Percentiles rank a stretch among this genome's conserved stretches.
Conservation (phyloP, 2,329 filamentous ascomycete species). For the Fusarium mangiferae region DNA sequence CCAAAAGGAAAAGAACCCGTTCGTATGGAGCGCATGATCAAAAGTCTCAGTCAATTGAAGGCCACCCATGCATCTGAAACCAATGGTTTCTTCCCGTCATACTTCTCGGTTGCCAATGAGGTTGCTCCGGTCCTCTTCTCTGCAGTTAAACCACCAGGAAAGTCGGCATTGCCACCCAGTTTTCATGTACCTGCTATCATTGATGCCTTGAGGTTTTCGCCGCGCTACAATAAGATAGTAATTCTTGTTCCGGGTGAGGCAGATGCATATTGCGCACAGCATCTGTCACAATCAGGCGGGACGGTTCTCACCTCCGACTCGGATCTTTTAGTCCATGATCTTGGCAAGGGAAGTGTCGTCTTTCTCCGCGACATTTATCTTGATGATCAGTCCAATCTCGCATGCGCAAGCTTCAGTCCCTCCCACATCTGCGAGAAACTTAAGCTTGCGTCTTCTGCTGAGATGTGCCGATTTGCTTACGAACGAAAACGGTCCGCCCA, state of each 20-base stretch:
- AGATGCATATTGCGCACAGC: slow-evolving; percentile 79
- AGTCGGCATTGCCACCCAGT: slow-evolving; percentile 61
- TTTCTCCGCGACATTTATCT: slow-evolving; percentile 74
- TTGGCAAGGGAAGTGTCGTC: slow-evolving; percentile 72
- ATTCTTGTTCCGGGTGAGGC: slow-evolving; percentile 84
- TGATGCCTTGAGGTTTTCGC: slow-evolving; percentile 69
- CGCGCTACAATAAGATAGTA: slow-evolving; percentile 55
- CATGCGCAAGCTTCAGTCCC: slow-evolving; percentile 47
- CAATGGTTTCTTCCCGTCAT: slow-evolving; percentile 40
- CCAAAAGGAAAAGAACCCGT: slow-evolving; percentile 72
- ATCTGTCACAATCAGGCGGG: slow-evolving; percentile 64
- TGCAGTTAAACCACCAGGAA: slow-evolving; percentile 40
- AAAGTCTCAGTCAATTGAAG: slow-evolving; percentile 65
- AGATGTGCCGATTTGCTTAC: slow-evolving; percentile 51
- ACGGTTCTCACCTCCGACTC: slow-evolving; percentile 84
- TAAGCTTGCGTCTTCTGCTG: slow-evolving; percentile 48
- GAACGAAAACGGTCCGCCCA: slow-evolving; percentile 46
- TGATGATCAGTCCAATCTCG: slow-evolving; percentile 37
- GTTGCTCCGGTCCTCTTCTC: slow-evolving; percentile 40
- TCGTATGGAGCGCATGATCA: slow-evolving; percentile 69
- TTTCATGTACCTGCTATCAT: slow-evolving; percentile 84
- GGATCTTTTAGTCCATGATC: slow-evolving; percentile 80
- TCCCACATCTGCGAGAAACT: slow-evolving; percentile 55
- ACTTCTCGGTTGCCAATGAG: slow-evolving; percentile 30
- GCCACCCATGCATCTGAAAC: slow-evolving; percentile 54